Evolutionary conservation across 2,329 filamentous ascomycete species (phyloP).

Genomic region (Penicillium sp.): DNA sequence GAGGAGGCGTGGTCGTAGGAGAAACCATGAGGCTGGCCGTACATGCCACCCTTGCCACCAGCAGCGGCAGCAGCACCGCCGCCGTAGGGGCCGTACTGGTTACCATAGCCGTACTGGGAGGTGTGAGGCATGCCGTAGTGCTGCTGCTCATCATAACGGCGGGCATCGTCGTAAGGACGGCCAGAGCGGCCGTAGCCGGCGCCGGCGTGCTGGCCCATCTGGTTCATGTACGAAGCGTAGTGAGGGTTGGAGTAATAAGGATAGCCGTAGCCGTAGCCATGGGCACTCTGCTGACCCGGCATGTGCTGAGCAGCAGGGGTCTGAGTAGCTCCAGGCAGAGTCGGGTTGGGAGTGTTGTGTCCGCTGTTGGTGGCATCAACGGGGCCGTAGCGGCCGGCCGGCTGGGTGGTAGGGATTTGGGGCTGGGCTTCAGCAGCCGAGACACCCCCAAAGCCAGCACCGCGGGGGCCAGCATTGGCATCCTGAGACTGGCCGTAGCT

Average conservation of each 20-base stretch:
- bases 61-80: slow-evolving; percentile 30
- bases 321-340: slow-evolving; percentile 60
- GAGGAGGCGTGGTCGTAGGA: slow-evolving; percentile 67
- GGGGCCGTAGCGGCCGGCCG: slow-evolving; percentile 71
- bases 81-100: slow-evolving; percentile 55
- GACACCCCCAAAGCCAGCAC: slow-evolving; percentile 71
- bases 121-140: slow-evolving; percentile 43
- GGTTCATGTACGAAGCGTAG: slow-evolving; percentile 63
- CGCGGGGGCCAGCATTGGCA: slow-evolving; percentile 69
- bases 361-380: slow-evolving; percentile 80
- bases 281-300: slow-evolving; percentile 54
- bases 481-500: slow-evolving; percentile 72
- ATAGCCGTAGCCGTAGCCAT: slow-evolving; percentile 63
- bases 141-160: slow-evolving; percentile 50
- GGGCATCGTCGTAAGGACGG: slow-evolving; percentile 53
- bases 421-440: slow-evolving; percentile 62
- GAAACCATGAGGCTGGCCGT: slow-evolving; percentile 64
- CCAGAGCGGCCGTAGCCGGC: slow-evolving; percentile 50
- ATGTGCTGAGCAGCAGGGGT: slow-evolving; percentile 56
- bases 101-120: slow-evolving; percentile 58
- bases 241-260: slow-evolving; percentile 64
- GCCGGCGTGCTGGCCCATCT: slow-evolving; percentile 46
- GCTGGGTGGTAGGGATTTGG: slow-evolving; percentile 66
- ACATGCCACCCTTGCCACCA: slow-evolving; percentile 60
- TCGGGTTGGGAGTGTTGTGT: slow-evolving; percentile 85